Evolutionary conservation across 1,284 basidiomycete genomes (phyloP).

Genomic region (Cryptococcus depauperatus): DNA sequence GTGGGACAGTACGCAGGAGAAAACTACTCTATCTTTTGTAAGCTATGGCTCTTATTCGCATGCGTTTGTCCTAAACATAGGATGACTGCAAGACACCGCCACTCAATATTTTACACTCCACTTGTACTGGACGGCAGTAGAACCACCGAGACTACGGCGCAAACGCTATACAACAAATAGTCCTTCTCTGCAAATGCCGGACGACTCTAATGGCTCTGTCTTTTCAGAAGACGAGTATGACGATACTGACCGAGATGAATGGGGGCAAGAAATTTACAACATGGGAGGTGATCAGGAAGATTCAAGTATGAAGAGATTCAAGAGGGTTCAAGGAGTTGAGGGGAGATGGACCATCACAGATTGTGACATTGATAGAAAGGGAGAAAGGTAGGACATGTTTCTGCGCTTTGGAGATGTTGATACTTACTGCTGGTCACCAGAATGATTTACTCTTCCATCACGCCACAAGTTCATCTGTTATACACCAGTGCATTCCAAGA

Average conservation of each 20-base stretch:
- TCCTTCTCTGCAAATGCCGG: background rate
- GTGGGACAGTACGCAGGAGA: slow-evolving; percentile 76
- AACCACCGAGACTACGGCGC: no score
- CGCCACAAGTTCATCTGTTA: slow-evolving; percentile 75
- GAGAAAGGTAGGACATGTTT: no score
- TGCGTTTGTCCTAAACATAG: no score
- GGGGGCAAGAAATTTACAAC: slow-evolving; percentile 1
- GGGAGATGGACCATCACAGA: slow-evolving; percentile 91
- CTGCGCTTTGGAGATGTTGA: slow-evolving; percentile 10
- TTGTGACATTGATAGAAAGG: slow-evolving; percentile 84
- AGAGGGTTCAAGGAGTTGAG: slow-evolving; percentile 65
- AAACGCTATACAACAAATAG: background rate
- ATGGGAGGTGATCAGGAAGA: slow-evolving; percentile 28
- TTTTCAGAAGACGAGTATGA: slow-evolving; percentile 6
- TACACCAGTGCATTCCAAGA: slow-evolving; percentile 64
- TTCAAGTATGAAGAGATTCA: slow-evolving; percentile 65
- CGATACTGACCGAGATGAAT: background rate
- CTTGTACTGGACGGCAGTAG: no score
- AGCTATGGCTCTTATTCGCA: slow-evolving; percentile 12
- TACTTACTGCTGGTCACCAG: slow-evolving; percentile 44
- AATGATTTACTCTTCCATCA: slow-evolving; percentile 86
- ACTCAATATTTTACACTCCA: slow-evolving; percentile 72
- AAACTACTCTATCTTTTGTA: slow-evolving; percentile 34
- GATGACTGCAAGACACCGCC: slow-evolving; percentile 45
- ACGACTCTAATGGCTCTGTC: no score